phyloP scores from a whole-genome alignment of 108 stramenopile species.

The Poteriospumella lacustris region DNA sequence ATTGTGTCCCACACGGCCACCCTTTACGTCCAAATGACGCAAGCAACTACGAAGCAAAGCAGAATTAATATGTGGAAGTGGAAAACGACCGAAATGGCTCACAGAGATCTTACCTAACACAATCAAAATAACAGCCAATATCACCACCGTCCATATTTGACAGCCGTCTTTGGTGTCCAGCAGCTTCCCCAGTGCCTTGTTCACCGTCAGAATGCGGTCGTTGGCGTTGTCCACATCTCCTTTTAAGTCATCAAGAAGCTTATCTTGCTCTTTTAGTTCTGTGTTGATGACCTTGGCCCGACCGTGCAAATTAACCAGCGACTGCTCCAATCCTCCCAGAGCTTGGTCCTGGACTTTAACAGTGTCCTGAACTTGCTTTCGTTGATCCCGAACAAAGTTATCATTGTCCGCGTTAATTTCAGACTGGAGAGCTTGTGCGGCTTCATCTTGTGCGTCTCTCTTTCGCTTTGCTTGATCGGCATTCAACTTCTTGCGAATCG shows the following conservation, averaged over 20 bases:
- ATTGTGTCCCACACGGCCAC: too few species aligned
- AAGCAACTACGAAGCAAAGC: background rate
- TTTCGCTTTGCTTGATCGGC: constrained; percentile 13
- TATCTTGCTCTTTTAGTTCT: constrained; percentile 27
- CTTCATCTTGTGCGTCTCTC: too few species aligned
- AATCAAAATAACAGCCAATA: constrained; percentile 10
- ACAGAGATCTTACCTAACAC: background rate
- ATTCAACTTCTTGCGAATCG: background rate
- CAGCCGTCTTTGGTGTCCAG: constrained; percentile 28
- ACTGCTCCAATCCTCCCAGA: background rate
- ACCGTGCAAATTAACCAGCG: background rate
- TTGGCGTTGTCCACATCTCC: constrained; percentile 16
- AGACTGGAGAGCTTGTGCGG: too few species aligned
- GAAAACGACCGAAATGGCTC: background rate
- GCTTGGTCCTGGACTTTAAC: background rate
- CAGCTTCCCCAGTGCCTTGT: background rate
- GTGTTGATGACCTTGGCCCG: constrained; percentile 15
- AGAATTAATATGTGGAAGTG: background rate
- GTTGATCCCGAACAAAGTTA: constrained; percentile 12
- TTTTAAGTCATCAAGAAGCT: background rate
- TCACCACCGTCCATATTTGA: constrained; percentile 30
- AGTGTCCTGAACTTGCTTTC: background rate
- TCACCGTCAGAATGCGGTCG: background rate
- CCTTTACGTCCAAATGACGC: constrained; percentile 10
- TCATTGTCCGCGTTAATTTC: constrained; percentile 1